Conservation (phyloP, 495 filamentous ascomycete species). For the Letharia columbiana region DNA sequence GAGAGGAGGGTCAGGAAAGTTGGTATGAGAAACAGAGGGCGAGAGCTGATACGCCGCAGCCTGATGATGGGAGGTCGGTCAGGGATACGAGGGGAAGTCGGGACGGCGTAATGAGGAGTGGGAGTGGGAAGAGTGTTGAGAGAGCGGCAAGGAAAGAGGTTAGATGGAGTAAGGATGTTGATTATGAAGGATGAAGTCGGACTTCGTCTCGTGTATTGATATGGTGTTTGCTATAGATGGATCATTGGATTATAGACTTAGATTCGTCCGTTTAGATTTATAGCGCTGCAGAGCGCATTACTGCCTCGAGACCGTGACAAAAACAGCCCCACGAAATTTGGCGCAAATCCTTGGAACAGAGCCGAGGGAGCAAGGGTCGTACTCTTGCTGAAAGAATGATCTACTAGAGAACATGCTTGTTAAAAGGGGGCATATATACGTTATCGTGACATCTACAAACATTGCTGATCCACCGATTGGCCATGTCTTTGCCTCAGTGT, state of each 20-base stretch:
- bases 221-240: neutral
- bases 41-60: constrained; percentile 11
- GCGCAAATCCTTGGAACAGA: neutral
- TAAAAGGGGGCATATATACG: neutral
- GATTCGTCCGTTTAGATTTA: neutral
- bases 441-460: neutral
- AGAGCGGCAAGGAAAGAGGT: constrained; percentile 17
- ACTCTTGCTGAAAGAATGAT: neutral
- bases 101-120: constrained; percentile 8
- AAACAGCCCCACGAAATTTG: neutral
- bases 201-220: neutral
- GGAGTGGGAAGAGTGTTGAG: constrained; percentile 11
- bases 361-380: neutral
- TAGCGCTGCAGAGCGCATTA: neutral
- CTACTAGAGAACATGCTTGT: neutral
- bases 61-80: constrained; percentile 2
- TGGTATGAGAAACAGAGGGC: neutral
- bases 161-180: constrained; percentile 18
- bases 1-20: neutral
- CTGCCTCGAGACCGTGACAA: neutral
- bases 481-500: neutral
- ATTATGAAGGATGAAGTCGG: constrained; percentile 14
- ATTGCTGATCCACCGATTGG: neutral
- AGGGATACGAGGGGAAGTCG: neutral
- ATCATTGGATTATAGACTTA: neutral